These are phyloP conservation scores for Diplodia scrobiculata DNA, from an alignment of 2,329 filamentous ascomycete species.

Conservation along the genomic window DNA sequence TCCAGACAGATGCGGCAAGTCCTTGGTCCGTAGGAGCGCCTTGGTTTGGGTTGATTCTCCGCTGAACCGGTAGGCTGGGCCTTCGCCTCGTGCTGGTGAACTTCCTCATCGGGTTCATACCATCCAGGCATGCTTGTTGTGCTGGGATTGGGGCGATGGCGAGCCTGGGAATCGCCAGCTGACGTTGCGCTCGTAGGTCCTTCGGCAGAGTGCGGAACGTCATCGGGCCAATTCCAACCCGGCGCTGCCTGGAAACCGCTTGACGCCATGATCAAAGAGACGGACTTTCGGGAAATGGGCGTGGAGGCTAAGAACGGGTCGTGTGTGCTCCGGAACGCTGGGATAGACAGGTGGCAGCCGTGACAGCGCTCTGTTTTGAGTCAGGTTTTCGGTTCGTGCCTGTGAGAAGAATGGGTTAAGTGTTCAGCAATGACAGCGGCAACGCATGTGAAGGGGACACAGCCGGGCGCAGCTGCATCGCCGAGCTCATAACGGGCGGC, in stretches of 20 bases:
- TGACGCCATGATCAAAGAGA: conserved; percentile 44
- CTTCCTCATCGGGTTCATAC: conserved; percentile 29
- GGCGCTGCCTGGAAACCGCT: conserved; percentile 45
- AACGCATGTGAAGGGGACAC: conserved; percentile 2
- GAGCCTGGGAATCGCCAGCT: conserved; percentile 7
- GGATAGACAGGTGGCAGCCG: not conserved
- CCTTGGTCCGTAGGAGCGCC: conserved; percentile 64
- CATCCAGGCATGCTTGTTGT: conserved; percentile 20
- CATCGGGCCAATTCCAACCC: conserved; percentile 53
- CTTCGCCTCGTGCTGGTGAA: conserved; percentile 22
- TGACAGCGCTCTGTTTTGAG: not conserved
- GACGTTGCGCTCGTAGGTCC: not conserved
- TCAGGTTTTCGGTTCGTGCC: not conserved
- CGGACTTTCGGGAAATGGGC: not conserved
- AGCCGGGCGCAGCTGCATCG: conserved; percentile 20
- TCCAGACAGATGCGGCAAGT: conserved; percentile 92
- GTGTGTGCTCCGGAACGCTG: not conserved
- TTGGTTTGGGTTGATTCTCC: conserved; percentile 18
- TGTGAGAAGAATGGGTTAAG: not conserved
- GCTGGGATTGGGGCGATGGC: conserved; percentile 7
- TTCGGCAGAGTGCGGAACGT: conserved; percentile 41
- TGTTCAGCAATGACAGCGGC: not conserved
- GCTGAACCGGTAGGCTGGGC: not conserved
- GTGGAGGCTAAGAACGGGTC: not conserved
- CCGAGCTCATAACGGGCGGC: conserved; percentile 21